Evolutionary conservation across 306 rosid genomes (phyloP).

Genomic region (Medicago arabica): DNA sequence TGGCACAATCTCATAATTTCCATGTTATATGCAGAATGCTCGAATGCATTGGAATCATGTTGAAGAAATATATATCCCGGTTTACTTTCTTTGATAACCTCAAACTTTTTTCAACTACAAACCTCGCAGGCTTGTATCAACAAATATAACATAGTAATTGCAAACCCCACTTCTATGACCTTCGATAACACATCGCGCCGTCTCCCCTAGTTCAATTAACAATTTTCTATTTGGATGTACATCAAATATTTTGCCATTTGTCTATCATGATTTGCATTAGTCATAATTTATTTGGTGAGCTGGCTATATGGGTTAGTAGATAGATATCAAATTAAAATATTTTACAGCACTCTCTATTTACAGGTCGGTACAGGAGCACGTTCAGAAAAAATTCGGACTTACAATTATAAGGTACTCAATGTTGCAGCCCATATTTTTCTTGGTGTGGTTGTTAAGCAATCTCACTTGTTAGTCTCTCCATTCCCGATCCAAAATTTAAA

Average conservation of each 20-base stretch:
- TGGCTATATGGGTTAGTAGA: slow-evolving; percentile 28
- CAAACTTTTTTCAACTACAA: slow-evolving; percentile 2
- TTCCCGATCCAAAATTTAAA: slow-evolving; percentile 23
- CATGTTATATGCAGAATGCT: slow-evolving; percentile 32
- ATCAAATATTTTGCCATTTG: slow-evolving; percentile 9
- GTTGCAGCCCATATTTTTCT: slow-evolving; percentile 33
- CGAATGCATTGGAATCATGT: background rate
- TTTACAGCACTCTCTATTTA: slow-evolving; percentile 35
- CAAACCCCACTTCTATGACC: slow-evolving; percentile 14
- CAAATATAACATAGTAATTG: slow-evolving; percentile 2
- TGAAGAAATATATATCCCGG: slow-evolving; percentile 20
- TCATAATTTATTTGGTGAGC: slow-evolving; percentile 14
- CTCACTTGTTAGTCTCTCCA: slow-evolving; percentile 14
- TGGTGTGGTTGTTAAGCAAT: background rate
- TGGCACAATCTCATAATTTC: background rate
- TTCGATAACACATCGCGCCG: slow-evolving; percentile 4
- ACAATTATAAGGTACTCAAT: slow-evolving; percentile 80
- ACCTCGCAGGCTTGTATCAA: slow-evolving; percentile 18
- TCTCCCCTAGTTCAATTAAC: slow-evolving; percentile 1
- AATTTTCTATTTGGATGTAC: slow-evolving; percentile 23
- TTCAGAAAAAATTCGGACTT: slow-evolving; percentile 92
- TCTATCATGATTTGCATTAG: slow-evolving; percentile 26
- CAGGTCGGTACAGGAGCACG: slow-evolving; percentile 99
- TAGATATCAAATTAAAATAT: slow-evolving; percentile 11
- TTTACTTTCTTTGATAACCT: slow-evolving; percentile 22